Evolutionary conservation across 1,139 yeast species (phyloP), one percentile per base, ranked within the genome.

Genomic region (Debaryomycetaceae sp.): DNA sequence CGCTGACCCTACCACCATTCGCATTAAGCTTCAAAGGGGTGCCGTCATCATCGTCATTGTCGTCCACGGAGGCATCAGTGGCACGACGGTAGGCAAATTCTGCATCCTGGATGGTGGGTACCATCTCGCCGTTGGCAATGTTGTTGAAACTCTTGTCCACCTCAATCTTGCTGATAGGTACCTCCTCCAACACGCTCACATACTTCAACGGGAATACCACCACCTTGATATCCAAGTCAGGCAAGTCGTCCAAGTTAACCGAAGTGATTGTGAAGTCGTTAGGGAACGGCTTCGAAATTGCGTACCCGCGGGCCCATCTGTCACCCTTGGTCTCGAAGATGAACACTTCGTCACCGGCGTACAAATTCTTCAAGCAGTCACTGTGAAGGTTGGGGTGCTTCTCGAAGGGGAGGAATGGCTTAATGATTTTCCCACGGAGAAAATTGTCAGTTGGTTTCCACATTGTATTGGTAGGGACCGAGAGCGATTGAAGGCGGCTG

Each of bases 271-370:
- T 71, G 51, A 77, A 81, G 48, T 80, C 85, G 29, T 75, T 70
- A 2, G 91, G 91, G 37, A 77, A 60, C 4, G 89, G 86, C 41
- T 73, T 71, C 27, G 71, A 47, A 25, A 77, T 62, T 4, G 75
- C 67, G 52, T 85, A 84, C 13, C 89, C 95, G 46, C 95, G 69
- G 22, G 80, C 88, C 95, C 95, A 85, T 38, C 72, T 72, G 11
- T 66, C 65, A 27, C 62, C 63, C 41, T 72, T 73, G 18, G 78
- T 65, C 53, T 86, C 96, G 48, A 86, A 83, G 21, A 84, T 63
- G 52, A 73, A 84, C 18, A 84, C 78, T 41, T 81, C 84, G 51
- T 86, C 95, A 22, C 96, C 96, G 14, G 86, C 81, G 48, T 78
- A 80, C 33, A 85, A 54, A 45, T 81, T 75, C 39, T 61, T 62